A percentile compares a stretch with the other conserved stretches of the same genome.
Evolutionary conservation across 345 rosid species (phyloP).

Genomic region (Populus nigra): DNA sequence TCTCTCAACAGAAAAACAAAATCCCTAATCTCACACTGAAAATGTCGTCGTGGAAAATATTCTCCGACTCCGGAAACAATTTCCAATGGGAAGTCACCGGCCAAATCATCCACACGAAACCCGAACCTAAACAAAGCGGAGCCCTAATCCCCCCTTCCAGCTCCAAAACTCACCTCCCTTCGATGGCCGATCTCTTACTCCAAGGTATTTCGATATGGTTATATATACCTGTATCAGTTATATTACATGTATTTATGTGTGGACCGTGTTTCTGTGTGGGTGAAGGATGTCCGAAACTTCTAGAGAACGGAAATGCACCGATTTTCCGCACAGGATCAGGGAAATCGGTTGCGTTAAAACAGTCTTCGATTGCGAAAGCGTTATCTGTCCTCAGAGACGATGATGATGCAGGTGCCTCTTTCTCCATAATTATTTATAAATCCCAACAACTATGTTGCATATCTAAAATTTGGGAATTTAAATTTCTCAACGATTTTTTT

Average conservation of each 20-base stretch:
- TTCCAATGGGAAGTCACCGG: slow-evolving; percentile 65
- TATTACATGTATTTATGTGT: no score
- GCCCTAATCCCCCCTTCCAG: slow-evolving; percentile 19
- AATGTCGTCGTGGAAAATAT: slow-evolving; percentile 78
- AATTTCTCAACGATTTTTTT: no score
- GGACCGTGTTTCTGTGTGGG: neutral
- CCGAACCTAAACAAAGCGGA: slow-evolving; percentile 14
- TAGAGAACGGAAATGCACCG: slow-evolving; percentile 37
- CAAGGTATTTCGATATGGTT: slow-evolving; percentile 37
- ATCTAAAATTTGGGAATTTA: neutral
- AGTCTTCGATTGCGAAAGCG: slow-evolving; percentile 66
- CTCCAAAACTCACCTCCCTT: slow-evolving; percentile 40
- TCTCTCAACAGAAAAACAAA: neutral
- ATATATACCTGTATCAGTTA: neutral
- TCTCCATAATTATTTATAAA: slow-evolving; percentile 1
- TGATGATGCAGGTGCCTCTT: slow-evolving; percentile 30
- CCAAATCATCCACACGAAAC: slow-evolving; percentile 17
- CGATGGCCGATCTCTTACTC: slow-evolving; percentile 63
- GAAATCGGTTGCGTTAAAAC: slow-evolving; percentile 52
- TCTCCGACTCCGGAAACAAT: slow-evolving; percentile 44
- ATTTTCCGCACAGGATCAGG: slow-evolving; percentile 67
- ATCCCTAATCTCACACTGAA: neutral
- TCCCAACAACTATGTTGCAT: no score
- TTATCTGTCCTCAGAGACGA: slow-evolving; percentile 45
- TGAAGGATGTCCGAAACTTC: slow-evolving; percentile 45